Conservation (phyloP, 306 rosid species). For the Senna siamea region DNA sequence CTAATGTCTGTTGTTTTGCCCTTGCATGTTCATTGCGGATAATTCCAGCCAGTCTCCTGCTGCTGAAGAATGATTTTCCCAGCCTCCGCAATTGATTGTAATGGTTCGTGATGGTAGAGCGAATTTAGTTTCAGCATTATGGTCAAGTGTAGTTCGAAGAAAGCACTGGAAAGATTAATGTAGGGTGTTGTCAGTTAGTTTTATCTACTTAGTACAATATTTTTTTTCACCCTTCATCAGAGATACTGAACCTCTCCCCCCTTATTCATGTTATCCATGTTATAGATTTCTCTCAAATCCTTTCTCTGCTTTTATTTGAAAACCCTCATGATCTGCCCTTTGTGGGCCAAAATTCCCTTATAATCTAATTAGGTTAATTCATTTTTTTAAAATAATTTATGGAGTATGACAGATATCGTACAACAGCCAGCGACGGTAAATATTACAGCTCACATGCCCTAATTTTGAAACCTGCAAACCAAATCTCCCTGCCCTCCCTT, state of each 20-base stretch:
- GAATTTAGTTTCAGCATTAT: too few species aligned
- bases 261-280: not conserved
- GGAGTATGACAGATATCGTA: too few species aligned
- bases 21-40: slow-evolving; percentile 3
- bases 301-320: too few species aligned
- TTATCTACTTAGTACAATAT: not conserved
- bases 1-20: not conserved
- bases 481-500: too few species aligned
- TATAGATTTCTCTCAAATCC: not conserved
- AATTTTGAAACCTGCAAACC: too few species aligned
- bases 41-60: slow-evolving; percentile 77
- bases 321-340: too few species aligned
- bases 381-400: too few species aligned
- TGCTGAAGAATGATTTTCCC: slow-evolving; percentile 69
- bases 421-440: too few species aligned
- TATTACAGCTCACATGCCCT: too few species aligned
- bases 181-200: slow-evolving; percentile 24
- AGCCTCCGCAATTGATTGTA: not conserved
- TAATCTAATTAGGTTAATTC: too few species aligned
- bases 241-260: not conserved
- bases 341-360: too few species aligned
- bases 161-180: slow-evolving; percentile 6
- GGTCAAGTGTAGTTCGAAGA: slow-evolving; percentile 28
- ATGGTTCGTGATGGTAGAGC: too few species aligned
- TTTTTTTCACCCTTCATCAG: not conserved